Base-by-base conservation (phyloP, 2,329 filamentous ascomycete species). In the Orbilia blumenaviensis region DNA sequence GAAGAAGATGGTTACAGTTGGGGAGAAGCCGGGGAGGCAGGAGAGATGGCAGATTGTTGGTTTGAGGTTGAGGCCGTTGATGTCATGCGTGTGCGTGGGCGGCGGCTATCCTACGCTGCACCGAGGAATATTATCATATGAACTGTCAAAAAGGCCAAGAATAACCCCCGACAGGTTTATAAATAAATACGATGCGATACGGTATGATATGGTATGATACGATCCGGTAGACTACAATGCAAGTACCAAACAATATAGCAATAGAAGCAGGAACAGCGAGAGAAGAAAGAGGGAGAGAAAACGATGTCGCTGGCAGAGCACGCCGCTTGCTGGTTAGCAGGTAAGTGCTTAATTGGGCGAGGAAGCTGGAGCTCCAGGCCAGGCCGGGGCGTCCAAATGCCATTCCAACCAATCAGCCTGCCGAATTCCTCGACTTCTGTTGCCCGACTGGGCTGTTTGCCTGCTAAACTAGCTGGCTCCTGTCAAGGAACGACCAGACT, bases 321-420 rank as follows among this genome's bases (percentile, higher is more conserved):
- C n/a, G n/a, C n/a, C n/a, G n/a, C n/a, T n/a, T n/a, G n/a, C n/a
- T n/a, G n/a, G n/a, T n/a, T n/a, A n/a, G n/a, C n/a, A n/a, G n/a
- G n/a, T n/a, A n/a, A 62, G 27, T 21, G 27, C 16, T 34, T 10
- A 5, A 34, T 10, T 34, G 29, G 29, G 29, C 29, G 29, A 34
- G 7, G 5, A 41, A 34, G 12, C 42, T 29, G 12, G 46, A 54
- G 48, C 48, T 54, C 27, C 60, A 50, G 14, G 25, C 29, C n/a
- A 12, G 50, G 12, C 23, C 41, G 9, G 36, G 48, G n/a, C 16
- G 23, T 23, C 16, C 16, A n/a, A 8, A 34, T 16, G 34, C 66
- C 42, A 56, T 63, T 71, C 66, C 66, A 71, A 36, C 66, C 58
- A 71, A 71, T 71, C 54, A 61, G n/a, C 36, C 62, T 25, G 32